Base-by-base conservation (phyloP, 176 grass and related monocot species). In the Aegilops sharonensis region DNA sequence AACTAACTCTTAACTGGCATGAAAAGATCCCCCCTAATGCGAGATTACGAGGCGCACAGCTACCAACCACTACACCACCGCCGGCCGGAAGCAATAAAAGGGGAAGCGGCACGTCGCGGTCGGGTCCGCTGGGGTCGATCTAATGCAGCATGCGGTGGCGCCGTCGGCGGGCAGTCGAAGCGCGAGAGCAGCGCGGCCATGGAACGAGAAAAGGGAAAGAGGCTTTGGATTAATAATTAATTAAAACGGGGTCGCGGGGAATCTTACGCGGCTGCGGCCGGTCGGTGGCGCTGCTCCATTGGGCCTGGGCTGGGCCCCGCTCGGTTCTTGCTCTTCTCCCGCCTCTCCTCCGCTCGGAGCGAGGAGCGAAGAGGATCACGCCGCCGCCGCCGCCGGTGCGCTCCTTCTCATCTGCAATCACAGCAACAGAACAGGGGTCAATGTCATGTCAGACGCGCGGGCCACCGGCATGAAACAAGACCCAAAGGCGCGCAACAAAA, bases 341-440 rank as follows among this genome's bases (percentile, higher is more conserved):
- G 1, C 15, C 79, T 60, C 43, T 45, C 32, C 30, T 36, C 31
- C 31, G 39, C 50, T 90, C 72, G 2, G 48, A 52, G 15, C 27
- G 31, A 52, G 20, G 35, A 50, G 42, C 2, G 20, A 61, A 29
- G 45, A 13, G 4, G 64, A 30, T 85, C 81, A 77, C 70, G 60
- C 37, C 81, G 61, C 69, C 78, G 67, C 59, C 82, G 35, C 35
- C 35, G 80, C 78, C 79, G 88, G 10, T 23, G 37, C 69, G 77
- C 71, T 24, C 64, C 89, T 91, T 88, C 89, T 68, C 90, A 78
- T 76, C 90, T 91, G 90, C 68, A 81, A 78, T 77, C 75, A 47
- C 61, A 68, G 35, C 76, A 34, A 63, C 27, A 25, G 18, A 1
- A 20, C 54, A 57, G 54, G 18, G 54, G 17, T 74, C 43, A 74